These are phyloP conservation scores for Daldinia concentrica DNA, from an alignment of 495 filamentous ascomycete genomes.

Conservation along the genomic window DNA sequence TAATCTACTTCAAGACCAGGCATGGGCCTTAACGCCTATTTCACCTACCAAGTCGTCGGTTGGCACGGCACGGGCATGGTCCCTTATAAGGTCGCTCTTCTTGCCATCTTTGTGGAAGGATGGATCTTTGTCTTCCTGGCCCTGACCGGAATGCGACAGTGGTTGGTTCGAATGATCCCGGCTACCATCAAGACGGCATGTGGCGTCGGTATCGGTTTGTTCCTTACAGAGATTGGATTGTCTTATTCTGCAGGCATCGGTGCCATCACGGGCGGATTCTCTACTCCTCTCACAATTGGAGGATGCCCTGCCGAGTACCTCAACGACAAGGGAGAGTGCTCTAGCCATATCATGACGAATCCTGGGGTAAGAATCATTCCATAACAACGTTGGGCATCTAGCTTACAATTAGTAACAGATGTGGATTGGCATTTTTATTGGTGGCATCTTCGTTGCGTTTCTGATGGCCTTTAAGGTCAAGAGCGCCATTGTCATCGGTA, in stretches of 20 bases:
- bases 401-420: conserved; percentile 51
- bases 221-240: conserved; percentile 80
- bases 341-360: conserved; percentile 68
- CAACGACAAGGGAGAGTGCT: conserved; percentile 50
- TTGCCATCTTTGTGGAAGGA: conserved; percentile 86
- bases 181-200: conserved; percentile 82
- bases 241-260: conserved; percentile 81
- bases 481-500: conserved; percentile 83
- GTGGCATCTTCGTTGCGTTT: conserved; percentile 77
- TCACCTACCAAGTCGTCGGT: conserved; percentile 86
- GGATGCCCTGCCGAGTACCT: conserved; percentile 65
- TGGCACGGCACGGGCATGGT: conserved; percentile 73
- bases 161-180: conserved; percentile 82
- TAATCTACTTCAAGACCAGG: conserved; percentile 65
- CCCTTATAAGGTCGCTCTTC: conserved; percentile 74
- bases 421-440: conserved; percentile 83
- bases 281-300: conserved; percentile 73
- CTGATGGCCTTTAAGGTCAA: conserved; percentile 85
- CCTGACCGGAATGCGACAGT: conserved; percentile 81
- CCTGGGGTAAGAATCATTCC: conserved; percentile 59
- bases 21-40: conserved; percentile 87
- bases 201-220: conserved; percentile 81
- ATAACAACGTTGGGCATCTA: background rate
- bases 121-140: conserved; percentile 71
- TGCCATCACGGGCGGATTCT: conserved; percentile 64